These are phyloP conservation scores for Sclerotinia sclerotiorum DNA, from an alignment of 2,329 filamentous ascomycete genomes.

Conservation along the genomic window DNA sequence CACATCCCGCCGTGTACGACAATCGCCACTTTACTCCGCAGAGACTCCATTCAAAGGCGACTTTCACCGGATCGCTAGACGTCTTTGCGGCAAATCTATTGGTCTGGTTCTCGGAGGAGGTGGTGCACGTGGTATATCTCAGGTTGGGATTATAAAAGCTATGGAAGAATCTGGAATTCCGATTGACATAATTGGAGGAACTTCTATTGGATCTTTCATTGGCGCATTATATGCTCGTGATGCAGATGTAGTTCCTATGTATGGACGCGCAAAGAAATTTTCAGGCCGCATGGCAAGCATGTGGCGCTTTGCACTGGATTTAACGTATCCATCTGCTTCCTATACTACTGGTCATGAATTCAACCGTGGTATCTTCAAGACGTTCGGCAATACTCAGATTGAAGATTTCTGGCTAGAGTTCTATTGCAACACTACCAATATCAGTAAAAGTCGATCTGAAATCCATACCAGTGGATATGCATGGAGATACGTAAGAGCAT, in stretches of 20 bases:
- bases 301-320: conserved; percentile 94
- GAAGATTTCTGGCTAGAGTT: conserved; percentile 99
- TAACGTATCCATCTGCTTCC: conserved; percentile 94
- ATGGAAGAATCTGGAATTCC: conserved; percentile 96
- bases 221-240: conserved; percentile 94
- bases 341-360: conserved; percentile 99
- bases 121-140: conserved; percentile 86
- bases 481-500: conserved; percentile 94
- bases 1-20: conserved; percentile 86
- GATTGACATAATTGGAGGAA: conserved; percentile 92
- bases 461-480: conserved; percentile 96
- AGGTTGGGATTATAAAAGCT: conserved; percentile 90
- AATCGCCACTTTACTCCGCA: conserved; percentile 83
- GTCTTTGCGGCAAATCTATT: conserved; percentile 90
- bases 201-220: conserved; percentile 94
- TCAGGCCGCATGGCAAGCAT: conserved; percentile 98
- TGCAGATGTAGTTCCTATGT: conserved; percentile 95
- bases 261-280: conserved; percentile 95
- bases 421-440: conserved; percentile 99
- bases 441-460: conserved; percentile 87
- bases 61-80: conserved; percentile 86
- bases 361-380: conserved; percentile 98
- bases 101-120: conserved; percentile 92
- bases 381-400: conserved; percentile 93
- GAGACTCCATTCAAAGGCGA: conserved; percentile 95